phyloP scores from a whole-genome alignment of 495 filamentous ascomycete genomes.

The Oidiodendron maius region DNA sequence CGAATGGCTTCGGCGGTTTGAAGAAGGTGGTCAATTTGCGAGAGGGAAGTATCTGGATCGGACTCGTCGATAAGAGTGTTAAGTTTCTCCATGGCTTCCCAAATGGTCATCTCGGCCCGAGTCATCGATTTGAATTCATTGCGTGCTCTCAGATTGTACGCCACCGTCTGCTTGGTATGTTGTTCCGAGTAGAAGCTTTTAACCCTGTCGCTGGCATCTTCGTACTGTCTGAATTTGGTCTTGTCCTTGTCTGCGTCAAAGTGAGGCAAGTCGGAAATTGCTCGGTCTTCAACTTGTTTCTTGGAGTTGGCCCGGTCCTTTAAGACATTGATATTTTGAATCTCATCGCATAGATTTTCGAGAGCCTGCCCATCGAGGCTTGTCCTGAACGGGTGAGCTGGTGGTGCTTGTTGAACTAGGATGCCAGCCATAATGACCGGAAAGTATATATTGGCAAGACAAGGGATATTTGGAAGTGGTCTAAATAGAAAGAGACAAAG shows the following conservation, averaged over 20 bases:
- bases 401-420: no score
- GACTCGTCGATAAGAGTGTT: slow-evolving; percentile 84
- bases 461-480: no score
- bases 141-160: slow-evolving; percentile 74
- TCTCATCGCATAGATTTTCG: slow-evolving; percentile 72
- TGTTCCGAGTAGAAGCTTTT: slow-evolving; percentile 80
- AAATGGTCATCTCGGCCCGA: slow-evolving; percentile 72
- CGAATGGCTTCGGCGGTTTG: slow-evolving; percentile 85
- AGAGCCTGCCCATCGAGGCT: slow-evolving; percentile 68
- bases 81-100: slow-evolving; percentile 86
- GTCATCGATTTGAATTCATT: slow-evolving; percentile 60
- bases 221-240: slow-evolving; percentile 72
- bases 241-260: slow-evolving; percentile 81
- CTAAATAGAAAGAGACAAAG: no score
- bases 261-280: slow-evolving; percentile 54
- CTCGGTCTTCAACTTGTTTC: slow-evolving; percentile 43
- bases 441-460: no score
- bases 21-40: slow-evolving; percentile 81
- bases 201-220: slow-evolving; percentile 70
- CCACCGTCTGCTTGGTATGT: slow-evolving; percentile 78
- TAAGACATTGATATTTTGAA: slow-evolving; percentile 76
- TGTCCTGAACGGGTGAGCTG: slow-evolving; percentile 21
- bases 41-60: slow-evolving; percentile 80
- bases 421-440: no score
- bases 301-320: slow-evolving; percentile 50